A percentile compares a stretch with the other conserved stretches of the same genome.
Evolutionary conservation across 2,329 filamentous ascomycete species (phyloP).

Genomic region (Penicillium sp.): DNA sequence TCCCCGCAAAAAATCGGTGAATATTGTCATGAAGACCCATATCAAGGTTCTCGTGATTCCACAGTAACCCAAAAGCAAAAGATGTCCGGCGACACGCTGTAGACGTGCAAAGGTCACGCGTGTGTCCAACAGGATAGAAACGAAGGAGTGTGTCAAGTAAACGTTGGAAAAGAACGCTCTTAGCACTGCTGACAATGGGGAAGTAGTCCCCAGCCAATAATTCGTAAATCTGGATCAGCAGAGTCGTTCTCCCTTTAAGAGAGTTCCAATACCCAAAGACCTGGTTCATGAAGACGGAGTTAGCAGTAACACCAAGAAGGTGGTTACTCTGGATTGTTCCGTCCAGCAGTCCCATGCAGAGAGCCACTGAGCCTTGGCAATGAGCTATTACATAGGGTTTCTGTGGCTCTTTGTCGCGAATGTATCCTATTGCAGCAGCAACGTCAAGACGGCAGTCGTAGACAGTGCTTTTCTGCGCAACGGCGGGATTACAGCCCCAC

Average conservation of each 20-base stretch:
- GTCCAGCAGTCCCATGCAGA: slow-evolving; percentile 19
- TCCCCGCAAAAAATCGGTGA: slow-evolving; percentile 28
- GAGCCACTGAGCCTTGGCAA: slow-evolving; percentile 18
- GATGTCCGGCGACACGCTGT: slow-evolving; percentile 32
- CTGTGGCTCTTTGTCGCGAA: slow-evolving; percentile 6
- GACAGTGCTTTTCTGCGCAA: neutral
- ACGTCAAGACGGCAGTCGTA: slow-evolving; percentile 12
- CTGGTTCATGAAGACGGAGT: slow-evolving; percentile 23
- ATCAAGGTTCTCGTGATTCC: slow-evolving; percentile 37
- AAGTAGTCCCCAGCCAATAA: slow-evolving; percentile 17
- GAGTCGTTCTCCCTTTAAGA: slow-evolving; percentile 1
- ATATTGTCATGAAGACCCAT: slow-evolving; percentile 30
- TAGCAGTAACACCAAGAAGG: slow-evolving; percentile 19
- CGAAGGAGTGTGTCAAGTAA: slow-evolving; percentile 24
- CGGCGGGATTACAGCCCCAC: neutral
- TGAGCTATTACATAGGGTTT: slow-evolving; percentile 20
- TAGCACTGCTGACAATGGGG: slow-evolving; percentile 2
- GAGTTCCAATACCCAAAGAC: slow-evolving; percentile 20
- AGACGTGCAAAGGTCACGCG: slow-evolving; percentile 32
- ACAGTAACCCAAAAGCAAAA: slow-evolving; percentile 37
- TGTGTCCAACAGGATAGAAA: slow-evolving; percentile 33
- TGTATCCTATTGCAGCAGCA: slow-evolving; percentile 14
- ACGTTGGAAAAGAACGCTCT: slow-evolving; percentile 12
- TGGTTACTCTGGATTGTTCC: slow-evolving; percentile 16
- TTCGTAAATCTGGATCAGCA: slow-evolving; percentile 3